Conservation (phyloP, 331 rosid genomes). For the Malus hybrid region DNA sequence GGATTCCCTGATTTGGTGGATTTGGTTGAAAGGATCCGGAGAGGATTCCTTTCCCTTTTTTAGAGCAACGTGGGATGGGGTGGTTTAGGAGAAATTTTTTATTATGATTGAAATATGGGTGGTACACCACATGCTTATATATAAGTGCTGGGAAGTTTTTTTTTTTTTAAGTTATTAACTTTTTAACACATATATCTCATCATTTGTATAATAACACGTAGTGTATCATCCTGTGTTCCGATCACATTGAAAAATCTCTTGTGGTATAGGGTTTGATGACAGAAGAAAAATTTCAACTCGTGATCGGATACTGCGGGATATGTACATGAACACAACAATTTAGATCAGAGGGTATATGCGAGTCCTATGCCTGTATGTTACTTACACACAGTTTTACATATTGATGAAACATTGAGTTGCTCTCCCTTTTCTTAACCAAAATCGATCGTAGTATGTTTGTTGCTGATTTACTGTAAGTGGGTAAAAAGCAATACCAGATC, state of each 20-base stretch:
- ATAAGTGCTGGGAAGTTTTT: no score
- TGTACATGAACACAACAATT: background rate
- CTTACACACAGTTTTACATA: background rate
- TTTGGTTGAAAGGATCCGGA: no score
- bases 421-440: background rate
- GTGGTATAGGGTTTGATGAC: background rate
- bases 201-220: no score
- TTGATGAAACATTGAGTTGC: background rate
- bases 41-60: no score
- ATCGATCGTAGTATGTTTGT: background rate
- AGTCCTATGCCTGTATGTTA: background rate
- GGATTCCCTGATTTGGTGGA: no score
- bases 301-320: conserved; percentile 62
- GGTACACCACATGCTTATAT: no score
- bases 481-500: background rate
- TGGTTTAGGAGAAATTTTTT: background rate
- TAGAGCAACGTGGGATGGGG: background rate
- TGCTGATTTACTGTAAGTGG: background rate
- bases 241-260: no score
- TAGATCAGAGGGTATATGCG: background rate
- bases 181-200: no score
- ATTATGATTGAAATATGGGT: no score
- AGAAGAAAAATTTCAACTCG: background rate
- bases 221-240: fast-evolving
- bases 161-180: no score